Evolutionary conservation across 805 yeast species (phyloP), one percentile per base, ranked within the genome.

Genomic region (Ogataea salicorniae): DNA sequence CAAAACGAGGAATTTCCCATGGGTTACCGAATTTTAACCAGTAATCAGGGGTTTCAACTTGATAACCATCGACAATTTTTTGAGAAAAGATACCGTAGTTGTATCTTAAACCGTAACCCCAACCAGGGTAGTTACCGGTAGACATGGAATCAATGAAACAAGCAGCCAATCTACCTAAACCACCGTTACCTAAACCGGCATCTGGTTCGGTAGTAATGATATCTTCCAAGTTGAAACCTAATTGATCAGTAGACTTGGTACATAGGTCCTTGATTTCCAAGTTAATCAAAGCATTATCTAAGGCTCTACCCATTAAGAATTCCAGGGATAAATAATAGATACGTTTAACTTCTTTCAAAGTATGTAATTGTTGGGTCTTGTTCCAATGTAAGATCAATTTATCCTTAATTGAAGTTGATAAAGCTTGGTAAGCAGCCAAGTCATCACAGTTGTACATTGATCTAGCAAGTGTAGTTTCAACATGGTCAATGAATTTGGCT

Each of bases 41-140:
- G 66, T 90, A 87, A 65, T 90, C 97, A 13, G 97, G 97, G 34
- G 88, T 76, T 69, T 90, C 97, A 36, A 91, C 95, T 70, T 90
- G 97, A 69, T 87, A 87, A 11, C 97, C 97, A 62, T 91, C 87
- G 57, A 88, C 77, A 61, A 90, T 88, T 65, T 81, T 82, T 70
- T 90, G 97, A 56, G 89, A 80, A 69, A 90, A 90, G 58, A 90
- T 90, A 66, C 97, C 97, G 63, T 91, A 90, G 68, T 89, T 89
- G 71, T 90, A 90, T 64, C 95, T 84, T 57, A 90, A 72, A 50
- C 97, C 97, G 66, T 90, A 90, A 53, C 97, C 97, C 97, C 97
- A 90, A 44, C 95, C 96, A 16, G 95, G 89, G 66, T 87, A 87
- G 66, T 87, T 83, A 55, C 87, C 84, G 5, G 95, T 82, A 34